Evolutionary conservation across 2,329 filamentous ascomycete genomes (phyloP), one percentile per base, ranked within the genome.

Genomic region (Hypoxylon sp.): DNA sequence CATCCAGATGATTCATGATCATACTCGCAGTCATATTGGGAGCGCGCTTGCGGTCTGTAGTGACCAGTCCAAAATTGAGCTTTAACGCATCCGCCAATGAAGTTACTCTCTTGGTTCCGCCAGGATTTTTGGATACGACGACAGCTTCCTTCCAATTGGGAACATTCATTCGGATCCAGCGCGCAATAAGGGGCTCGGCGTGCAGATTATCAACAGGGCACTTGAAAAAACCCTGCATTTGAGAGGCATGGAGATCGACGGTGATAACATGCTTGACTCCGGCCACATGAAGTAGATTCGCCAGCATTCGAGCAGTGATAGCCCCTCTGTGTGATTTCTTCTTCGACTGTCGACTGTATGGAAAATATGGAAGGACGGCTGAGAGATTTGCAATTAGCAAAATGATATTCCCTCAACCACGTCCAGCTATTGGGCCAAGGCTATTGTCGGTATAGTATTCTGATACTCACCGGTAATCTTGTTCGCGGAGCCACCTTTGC

Each of bases 151-250:
- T 89, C 96, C 96, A 99, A 71, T 92, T 89, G 13, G 89, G 86
- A 42, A 99, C 91, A 78, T 98, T 96, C 79, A 91, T 89, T 67
- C 92, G 91, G 76, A 99, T 97, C 96, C 96, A 99, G 74, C 94
- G 92, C 59, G 95, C 94, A 76, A 99, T 94, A 70, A 98, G 87
- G 14, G 96, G 95, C 80, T 99, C 96, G 56, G 96, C 96, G 75
- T 97, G 94, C 58, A 99, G 90, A 78, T 99, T 98, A 81, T 99
- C 96, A 67, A 99, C 95, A 0, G 96, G 96, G 74, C 95, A 97
- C 78, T 93, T 93, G 87, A 99, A 99, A 84, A 99, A 99, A 65
- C 96, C 96, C 83, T 99, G 96, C 94, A 98, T 98, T 83, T 98
- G 96, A n/a, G 92, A 94, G 58, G 93, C 93, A 83, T 99, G 96